These are phyloP conservation scores for Coemansia sp. DNA, from an alignment of 192 early-diverging fungal species.

Conservation along the genomic window DNA sequence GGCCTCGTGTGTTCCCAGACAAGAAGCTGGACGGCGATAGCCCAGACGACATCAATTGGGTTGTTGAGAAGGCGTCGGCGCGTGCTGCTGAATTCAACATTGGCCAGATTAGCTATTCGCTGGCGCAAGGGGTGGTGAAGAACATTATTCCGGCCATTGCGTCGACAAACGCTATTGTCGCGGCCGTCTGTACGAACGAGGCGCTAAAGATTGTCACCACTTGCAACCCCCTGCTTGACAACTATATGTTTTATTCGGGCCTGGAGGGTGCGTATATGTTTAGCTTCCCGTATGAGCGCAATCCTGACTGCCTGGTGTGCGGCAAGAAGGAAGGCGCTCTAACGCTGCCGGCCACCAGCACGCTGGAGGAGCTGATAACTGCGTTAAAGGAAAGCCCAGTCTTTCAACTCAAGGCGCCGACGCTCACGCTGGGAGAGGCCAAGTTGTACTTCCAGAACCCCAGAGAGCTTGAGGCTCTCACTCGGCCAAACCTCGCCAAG, in stretches of 20 bases:
- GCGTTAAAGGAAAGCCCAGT: slow-evolving; percentile 67
- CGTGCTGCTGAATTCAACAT: slow-evolving; percentile 84
- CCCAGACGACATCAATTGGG: slow-evolving; percentile 72
- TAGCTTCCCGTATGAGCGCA: slow-evolving; percentile 77
- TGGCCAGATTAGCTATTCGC: slow-evolving; percentile 77
- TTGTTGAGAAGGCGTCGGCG: slow-evolving; percentile 59
- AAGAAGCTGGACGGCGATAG: slow-evolving; percentile 75
- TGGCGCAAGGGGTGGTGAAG: slow-evolving; percentile 96
- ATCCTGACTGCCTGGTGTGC: slow-evolving; percentile 89
- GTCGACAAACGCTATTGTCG: slow-evolving; percentile 79
- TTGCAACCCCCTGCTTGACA: slow-evolving; percentile 74
- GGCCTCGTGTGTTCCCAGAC: slow-evolving; percentile 78
- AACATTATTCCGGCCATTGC: slow-evolving; percentile 98
- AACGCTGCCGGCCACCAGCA: slow-evolving; percentile 51
- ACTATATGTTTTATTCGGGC: slow-evolving; percentile 97
- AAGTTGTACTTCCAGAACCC: slow-evolving; percentile 89
- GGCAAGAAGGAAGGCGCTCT: slow-evolving; percentile 58
- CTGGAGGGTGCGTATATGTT: slow-evolving; percentile 87
- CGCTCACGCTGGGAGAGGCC: slow-evolving; percentile 54
- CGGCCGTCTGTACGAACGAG: slow-evolving; percentile 89
- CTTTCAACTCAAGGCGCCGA: slow-evolving; percentile 83
- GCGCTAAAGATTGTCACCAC: slow-evolving; percentile 86
- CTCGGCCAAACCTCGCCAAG: slow-evolving; percentile 82
- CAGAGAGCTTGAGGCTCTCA: slow-evolving; percentile 66
- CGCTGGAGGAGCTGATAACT: slow-evolving; percentile 80